Conservation (phyloP, 164 flowering plant genomes). For the Magnolia kwangsiensis region DNA sequence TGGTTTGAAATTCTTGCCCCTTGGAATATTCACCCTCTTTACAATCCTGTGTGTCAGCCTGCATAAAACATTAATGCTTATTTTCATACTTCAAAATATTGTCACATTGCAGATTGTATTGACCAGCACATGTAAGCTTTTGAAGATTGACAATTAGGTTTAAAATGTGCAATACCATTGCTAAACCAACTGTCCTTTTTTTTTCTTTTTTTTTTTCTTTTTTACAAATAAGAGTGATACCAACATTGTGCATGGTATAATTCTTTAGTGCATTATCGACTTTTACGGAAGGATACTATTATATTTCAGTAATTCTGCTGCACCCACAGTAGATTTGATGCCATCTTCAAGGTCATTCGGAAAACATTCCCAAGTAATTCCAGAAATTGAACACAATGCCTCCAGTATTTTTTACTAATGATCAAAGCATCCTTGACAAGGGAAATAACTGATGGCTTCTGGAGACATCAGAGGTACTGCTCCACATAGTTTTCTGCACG, state of each 20-base stretch:
- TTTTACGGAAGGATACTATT: no score
- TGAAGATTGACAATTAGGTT: neutral
- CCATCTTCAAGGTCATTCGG: neutral
- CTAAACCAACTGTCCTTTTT: no score
- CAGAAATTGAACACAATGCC: neutral
- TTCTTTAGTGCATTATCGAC: no score
- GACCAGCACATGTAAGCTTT: neutral
- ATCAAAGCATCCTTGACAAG: neutral
- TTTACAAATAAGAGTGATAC: no score
- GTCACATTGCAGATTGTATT: neutral
- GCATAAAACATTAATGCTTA: constrained; percentile 12
- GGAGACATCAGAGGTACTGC: no score
- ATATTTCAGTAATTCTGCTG: no score
- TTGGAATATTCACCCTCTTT: constrained; percentile 14
- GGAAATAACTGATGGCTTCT: no score
- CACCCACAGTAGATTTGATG: neutral
- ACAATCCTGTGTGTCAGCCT: constrained; percentile 19
- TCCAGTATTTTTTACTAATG: neutral
- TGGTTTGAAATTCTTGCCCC: constrained; percentile 34
- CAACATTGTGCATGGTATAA: no score
- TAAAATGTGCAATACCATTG: neutral
- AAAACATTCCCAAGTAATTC: neutral
- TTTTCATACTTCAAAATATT: neutral
- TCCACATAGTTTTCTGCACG: no score
- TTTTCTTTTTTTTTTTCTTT: no score